These are phyloP conservation scores for Trametopsis cervina DNA, from an alignment of 768 basidiomycete species.

Conservation along the genomic window DNA sequence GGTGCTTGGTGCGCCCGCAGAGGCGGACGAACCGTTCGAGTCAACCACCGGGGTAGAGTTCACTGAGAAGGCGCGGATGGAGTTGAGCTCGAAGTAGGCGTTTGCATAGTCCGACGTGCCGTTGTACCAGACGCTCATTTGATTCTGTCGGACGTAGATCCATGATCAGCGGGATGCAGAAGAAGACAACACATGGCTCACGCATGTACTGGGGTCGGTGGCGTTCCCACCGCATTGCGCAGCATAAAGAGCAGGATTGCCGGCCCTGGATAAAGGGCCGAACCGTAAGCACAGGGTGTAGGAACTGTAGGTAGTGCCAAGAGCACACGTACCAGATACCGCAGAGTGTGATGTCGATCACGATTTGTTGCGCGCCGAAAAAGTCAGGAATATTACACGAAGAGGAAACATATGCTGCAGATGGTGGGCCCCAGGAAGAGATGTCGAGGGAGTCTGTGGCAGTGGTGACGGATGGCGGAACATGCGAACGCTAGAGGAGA, in stretches of 20 bases:
- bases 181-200: slow-evolving; percentile 11
- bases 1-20: too few species aligned
- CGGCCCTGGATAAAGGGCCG: slow-evolving; percentile 35
- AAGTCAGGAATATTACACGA: slow-evolving; percentile 37
- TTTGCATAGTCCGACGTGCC: slow-evolving; percentile 36
- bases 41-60: not conserved
- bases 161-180: not conserved
- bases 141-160: not conserved
- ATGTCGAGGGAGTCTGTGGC: slow-evolving; percentile 28
- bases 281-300: not conserved
- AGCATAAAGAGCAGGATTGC: slow-evolving; percentile 34
- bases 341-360: slow-evolving; percentile 53
- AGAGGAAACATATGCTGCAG: slow-evolving; percentile 31
- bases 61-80: slow-evolving; percentile 45
- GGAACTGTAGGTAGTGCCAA: not conserved
- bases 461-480: slow-evolving; percentile 29
- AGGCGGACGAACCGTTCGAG: not conserved
- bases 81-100: slow-evolving; percentile 57
- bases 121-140: slow-evolving; percentile 37
- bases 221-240: slow-evolving; percentile 35
- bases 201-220: slow-evolving; percentile 35
- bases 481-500: slow-evolving; percentile 28
- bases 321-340: slow-evolving; percentile 34
- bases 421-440: slow-evolving; percentile 39
- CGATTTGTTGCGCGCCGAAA: slow-evolving; percentile 42